Evolutionary conservation across 1,284 basidiomycete genomes (phyloP).

Genomic region (Mycena citricolor): DNA sequence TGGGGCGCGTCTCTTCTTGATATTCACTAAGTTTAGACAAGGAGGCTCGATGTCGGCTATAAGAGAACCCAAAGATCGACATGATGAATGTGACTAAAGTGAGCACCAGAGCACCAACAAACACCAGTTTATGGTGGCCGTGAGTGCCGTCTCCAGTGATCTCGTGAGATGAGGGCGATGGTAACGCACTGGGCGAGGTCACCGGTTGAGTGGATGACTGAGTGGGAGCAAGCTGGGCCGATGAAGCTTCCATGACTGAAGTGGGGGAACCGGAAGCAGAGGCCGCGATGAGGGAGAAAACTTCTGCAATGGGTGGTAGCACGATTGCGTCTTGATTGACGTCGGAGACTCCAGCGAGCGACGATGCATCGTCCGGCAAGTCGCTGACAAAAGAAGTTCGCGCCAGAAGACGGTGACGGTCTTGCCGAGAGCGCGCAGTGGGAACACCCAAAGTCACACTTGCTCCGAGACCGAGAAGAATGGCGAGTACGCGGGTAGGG

Average conservation of each 20-base stretch:
- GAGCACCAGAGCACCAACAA: slow-evolving; percentile 14
- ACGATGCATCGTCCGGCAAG: neutral
- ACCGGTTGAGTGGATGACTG: no score
- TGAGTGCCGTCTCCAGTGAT: no score
- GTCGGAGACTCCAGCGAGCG: neutral
- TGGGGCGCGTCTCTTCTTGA: no score
- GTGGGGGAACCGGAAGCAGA: slow-evolving; percentile 1
- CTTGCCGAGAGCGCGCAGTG: slow-evolving; percentile 7
- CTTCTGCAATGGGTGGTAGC: slow-evolving; percentile 13
- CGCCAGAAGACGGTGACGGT: slow-evolving; percentile 6
- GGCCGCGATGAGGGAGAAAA: slow-evolving; percentile 17
- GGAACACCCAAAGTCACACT: no score
- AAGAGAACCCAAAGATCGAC: slow-evolving; percentile 14
- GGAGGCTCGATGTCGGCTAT: slow-evolving; percentile 15
- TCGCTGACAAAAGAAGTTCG: slow-evolving; percentile 1
- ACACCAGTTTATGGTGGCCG: slow-evolving; percentile 16
- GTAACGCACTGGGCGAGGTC: no score
- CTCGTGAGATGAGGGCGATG: neutral
- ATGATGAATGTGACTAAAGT: slow-evolving; percentile 17
- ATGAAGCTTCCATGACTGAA: neutral
- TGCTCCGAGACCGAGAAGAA: no score
- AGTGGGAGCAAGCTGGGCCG: no score
- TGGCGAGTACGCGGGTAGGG: slow-evolving; percentile 6
- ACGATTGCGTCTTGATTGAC: neutral
- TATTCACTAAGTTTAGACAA: no score